Percentiles rank a stretch among this genome's conserved stretches.
These are phyloP conservation scores for Penicillium tannophilum DNA, from an alignment of 495 filamentous ascomycete genomes.

Conservation along the genomic window DNA sequence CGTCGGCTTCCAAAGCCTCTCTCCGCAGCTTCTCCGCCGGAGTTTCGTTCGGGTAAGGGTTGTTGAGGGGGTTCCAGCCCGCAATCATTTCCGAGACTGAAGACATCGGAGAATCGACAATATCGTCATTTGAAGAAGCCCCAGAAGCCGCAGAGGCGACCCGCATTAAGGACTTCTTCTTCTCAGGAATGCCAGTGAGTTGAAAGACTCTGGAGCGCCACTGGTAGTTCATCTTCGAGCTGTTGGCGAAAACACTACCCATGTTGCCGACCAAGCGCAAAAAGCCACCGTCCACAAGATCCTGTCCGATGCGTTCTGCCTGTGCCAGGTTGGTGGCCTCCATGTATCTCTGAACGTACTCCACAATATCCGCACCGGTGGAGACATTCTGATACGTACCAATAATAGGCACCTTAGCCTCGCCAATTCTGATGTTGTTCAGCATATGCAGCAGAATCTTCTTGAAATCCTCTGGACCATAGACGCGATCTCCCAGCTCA, in stretches of 20 bases:
- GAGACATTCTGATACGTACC: slow-evolving; percentile 94
- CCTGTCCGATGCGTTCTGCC: slow-evolving; percentile 91
- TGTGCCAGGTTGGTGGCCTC: slow-evolving; percentile 79
- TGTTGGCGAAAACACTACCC: slow-evolving; percentile 94
- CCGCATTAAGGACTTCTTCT: slow-evolving; percentile 70
- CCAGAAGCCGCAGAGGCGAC: slow-evolving; percentile 61
- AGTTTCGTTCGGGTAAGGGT: slow-evolving; percentile 87
- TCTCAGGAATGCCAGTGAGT: slow-evolving; percentile 81
- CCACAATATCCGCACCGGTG: slow-evolving; percentile 86
- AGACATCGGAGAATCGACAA: slow-evolving; percentile 70
- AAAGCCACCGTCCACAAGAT: slow-evolving; percentile 84
- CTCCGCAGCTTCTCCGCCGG: slow-evolving; percentile 81
- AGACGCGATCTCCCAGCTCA: slow-evolving; percentile 88
- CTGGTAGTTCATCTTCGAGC: slow-evolving; percentile 94
- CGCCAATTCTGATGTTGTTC: slow-evolving; percentile 79
- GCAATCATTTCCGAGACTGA: slow-evolving; percentile 84
- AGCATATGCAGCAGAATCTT: slow-evolving; percentile 87
- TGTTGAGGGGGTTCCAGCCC: slow-evolving; percentile 90
- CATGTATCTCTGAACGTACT: slow-evolving; percentile 90
- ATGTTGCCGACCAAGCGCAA: slow-evolving; percentile 91
- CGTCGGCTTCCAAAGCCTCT: slow-evolving; percentile 89
- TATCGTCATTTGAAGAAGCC: slow-evolving; percentile 51
- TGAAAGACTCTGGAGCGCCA: slow-evolving; percentile 94
- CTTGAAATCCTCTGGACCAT: slow-evolving; percentile 82
- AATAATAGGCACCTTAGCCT: slow-evolving; percentile 92